Conservation (phyloP, 2,329 filamentous ascomycete genomes). For the Pestalotiopsis sp. region DNA sequence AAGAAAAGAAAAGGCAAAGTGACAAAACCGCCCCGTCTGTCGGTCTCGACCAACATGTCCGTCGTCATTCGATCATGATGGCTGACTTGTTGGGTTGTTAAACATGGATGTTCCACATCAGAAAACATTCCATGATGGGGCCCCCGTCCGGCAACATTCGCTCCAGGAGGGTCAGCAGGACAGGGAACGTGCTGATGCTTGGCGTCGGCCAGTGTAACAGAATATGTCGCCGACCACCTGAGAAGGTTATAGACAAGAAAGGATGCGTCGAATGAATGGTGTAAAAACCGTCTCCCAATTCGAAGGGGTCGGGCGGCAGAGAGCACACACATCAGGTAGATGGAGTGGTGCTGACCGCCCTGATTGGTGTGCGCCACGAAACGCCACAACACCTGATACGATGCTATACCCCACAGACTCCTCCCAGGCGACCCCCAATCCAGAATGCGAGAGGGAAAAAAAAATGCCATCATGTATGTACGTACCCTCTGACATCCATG, state of each 20-base stretch:
- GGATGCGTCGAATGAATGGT: not conserved
- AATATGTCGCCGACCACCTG: not conserved
- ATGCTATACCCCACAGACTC: constrained; percentile 3
- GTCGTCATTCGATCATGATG: too few relatives aligned
- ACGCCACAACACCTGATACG: constrained; percentile 8
- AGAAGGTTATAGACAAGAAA: not conserved
- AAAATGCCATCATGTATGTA: not conserved
- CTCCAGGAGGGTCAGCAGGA: constrained; percentile 2
- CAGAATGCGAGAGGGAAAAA: not conserved
- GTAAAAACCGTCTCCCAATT: not conserved
- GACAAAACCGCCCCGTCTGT: not conserved
- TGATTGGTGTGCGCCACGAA: constrained; percentile 12
- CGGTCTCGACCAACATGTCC: too few relatives aligned
- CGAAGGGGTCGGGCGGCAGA: not conserved
- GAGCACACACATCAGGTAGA: not conserved
- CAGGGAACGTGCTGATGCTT: not conserved
- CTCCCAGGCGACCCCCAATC: not conserved
- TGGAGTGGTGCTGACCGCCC: constrained; percentile 2
- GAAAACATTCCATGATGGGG: not conserved
- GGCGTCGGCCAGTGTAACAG: not conserved
- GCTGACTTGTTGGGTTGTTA: too few relatives aligned
- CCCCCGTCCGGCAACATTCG: not conserved
- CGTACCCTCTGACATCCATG: not conserved
- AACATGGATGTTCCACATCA: not conserved
- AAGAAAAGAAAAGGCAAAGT: not conserved